These are phyloP conservation scores for Phylloboletellus chloephorus DNA, from an alignment of 1,284 basidiomycete species.

Conservation along the genomic window DNA sequence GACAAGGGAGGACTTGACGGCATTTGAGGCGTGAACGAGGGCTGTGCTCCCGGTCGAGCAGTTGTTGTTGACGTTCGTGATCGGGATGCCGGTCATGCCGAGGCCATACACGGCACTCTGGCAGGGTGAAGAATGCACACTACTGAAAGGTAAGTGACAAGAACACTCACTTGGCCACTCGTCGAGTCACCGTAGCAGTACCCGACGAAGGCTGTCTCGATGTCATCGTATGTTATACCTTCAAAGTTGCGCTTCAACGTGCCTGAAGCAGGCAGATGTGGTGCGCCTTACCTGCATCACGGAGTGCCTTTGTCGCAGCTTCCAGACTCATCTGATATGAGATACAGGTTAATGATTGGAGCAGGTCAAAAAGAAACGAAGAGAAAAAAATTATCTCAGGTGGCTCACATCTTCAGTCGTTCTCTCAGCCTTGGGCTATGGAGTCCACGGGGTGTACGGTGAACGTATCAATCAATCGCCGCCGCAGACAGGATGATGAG, in stretches of 20 bases:
- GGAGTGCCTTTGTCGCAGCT: slow-evolving; percentile 75
- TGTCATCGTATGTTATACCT: slow-evolving; percentile 76
- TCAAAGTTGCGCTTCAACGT: slow-evolving; percentile 1
- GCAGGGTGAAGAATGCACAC: too few relatives aligned
- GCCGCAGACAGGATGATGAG: neutral
- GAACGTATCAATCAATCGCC: neutral
- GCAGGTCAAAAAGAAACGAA: neutral
- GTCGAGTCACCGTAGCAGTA: slow-evolving; percentile 80
- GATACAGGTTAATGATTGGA: too few relatives aligned
- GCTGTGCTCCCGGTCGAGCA: slow-evolving; percentile 76
- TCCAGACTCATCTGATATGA: too few relatives aligned
- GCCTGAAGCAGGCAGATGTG: neutral
- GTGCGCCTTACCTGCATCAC: slow-evolving; percentile 64
- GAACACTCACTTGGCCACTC: slow-evolving; percentile 60
- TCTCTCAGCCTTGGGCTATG: slow-evolving; percentile 56
- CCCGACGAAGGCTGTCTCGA: slow-evolving; percentile 77
- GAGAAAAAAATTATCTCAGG: neutral
- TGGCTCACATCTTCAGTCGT: slow-evolving; percentile 61
- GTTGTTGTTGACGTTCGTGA: slow-evolving; percentile 84
- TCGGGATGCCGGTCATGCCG: slow-evolving; percentile 79
- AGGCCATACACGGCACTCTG: slow-evolving; percentile 77
- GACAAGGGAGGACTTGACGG: slow-evolving; percentile 62
- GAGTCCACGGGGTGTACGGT: neutral
- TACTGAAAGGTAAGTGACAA: neutral
- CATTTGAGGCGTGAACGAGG: slow-evolving; percentile 61